Evolutionary conservation across 1,284 basidiomycete species (phyloP).

Genomic region (Ganoderma lingzhi): DNA sequence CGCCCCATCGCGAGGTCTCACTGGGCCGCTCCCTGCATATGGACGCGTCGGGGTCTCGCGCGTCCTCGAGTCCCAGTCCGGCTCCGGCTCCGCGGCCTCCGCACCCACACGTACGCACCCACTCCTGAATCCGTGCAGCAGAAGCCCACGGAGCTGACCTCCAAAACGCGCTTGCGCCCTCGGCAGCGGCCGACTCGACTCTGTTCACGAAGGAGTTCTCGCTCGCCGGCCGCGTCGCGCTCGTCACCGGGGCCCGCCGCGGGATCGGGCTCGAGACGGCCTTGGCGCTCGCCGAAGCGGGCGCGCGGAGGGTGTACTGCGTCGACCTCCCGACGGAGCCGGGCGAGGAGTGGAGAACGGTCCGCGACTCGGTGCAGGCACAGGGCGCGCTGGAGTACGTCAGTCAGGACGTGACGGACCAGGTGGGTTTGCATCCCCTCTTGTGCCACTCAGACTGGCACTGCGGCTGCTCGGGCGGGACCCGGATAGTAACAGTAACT

Average conservation of each 20-base stretch:
- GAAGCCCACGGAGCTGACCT: too few species aligned
- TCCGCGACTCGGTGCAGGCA: slow-evolving; percentile 49
- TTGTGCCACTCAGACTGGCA: too few species aligned
- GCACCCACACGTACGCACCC: background rate
- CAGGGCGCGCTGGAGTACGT: slow-evolving; percentile 65
- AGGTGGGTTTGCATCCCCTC: slow-evolving; percentile 39
- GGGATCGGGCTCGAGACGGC: slow-evolving; percentile 86
- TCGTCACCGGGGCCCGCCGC: slow-evolving; percentile 82
- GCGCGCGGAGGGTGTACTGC: slow-evolving; percentile 79
- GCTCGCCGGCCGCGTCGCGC: slow-evolving; percentile 74
- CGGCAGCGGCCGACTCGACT: slow-evolving; percentile 13
- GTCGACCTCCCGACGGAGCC: slow-evolving; percentile 75
- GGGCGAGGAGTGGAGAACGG: slow-evolving; percentile 70
- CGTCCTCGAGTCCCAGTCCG: background rate
- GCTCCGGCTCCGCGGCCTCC: background rate
- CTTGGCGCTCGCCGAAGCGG: slow-evolving; percentile 74
- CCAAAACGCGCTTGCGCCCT: background rate
- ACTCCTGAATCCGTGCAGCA: background rate
- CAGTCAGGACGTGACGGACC: slow-evolving; percentile 70
- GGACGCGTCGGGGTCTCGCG: background rate
- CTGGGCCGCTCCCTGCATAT: background rate
- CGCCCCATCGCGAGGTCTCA: background rate
- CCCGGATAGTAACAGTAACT: too few species aligned
- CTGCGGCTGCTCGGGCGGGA: too few species aligned
- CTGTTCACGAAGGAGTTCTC: slow-evolving; percentile 77